A percentile compares a stretch with the other conserved stretches of the same genome.
Conservation (phyloP, 1,284 basidiomycete species). For the Kwoniella shivajii region DNA sequence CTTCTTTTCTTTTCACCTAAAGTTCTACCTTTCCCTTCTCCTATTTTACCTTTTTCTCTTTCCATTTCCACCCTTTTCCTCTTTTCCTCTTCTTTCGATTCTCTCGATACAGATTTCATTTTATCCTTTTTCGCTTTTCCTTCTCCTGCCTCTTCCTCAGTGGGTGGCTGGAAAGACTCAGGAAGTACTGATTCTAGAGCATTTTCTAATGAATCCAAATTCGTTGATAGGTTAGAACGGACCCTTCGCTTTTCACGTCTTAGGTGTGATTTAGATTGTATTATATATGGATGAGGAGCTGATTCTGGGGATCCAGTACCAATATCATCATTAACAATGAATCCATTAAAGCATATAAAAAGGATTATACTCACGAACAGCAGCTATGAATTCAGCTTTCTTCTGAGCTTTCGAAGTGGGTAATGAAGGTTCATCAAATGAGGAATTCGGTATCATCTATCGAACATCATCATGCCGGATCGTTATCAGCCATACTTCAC, state of each 20-base stretch:
- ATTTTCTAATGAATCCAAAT: constrained; percentile 32
- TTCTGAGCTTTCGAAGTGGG: constrained; percentile 1
- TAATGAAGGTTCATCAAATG: neutral
- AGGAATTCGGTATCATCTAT: neutral
- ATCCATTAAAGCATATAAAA: neutral
- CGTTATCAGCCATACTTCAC: no score
- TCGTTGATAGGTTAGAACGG: constrained; percentile 37
- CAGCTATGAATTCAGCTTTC: constrained; percentile 4
- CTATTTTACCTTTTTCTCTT: constrained; percentile 41
- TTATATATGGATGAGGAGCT: constrained; percentile 41
- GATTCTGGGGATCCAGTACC: neutral
- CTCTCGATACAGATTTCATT: constrained; percentile 9
- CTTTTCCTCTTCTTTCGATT: constrained; percentile 13
- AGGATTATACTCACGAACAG: constrained; percentile 4
- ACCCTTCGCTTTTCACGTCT: constrained; percentile 49
- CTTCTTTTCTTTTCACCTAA: constrained; percentile 47
- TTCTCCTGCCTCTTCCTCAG: neutral
- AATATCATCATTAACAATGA: neutral
- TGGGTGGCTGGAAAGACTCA: neutral
- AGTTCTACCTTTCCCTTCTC: constrained; percentile 46
- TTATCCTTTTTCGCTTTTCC: constrained; percentile 5
- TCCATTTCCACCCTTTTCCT: constrained; percentile 17
- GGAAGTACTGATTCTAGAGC: constrained; percentile 30
- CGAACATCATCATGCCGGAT: neutral
- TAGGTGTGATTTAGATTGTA: constrained; percentile 45